Conservation (phyloP, 768 basidiomycete species). For the Melanogaster broomeanus region DNA sequence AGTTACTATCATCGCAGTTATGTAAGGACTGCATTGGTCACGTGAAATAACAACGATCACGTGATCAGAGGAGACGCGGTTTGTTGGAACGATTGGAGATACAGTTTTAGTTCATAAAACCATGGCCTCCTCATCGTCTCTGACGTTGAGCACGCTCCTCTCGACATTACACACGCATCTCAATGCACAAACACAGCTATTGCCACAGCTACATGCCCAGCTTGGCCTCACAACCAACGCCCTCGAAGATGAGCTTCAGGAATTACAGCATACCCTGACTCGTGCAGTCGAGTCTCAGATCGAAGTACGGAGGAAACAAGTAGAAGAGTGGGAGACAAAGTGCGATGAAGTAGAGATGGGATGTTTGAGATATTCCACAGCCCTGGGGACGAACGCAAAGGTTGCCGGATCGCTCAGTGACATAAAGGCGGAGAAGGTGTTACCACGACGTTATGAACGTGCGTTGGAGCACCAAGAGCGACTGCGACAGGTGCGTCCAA, state of each 20-base stretch:
- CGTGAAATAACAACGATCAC: conserved; percentile 29
- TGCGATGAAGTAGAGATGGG: conserved; percentile 63
- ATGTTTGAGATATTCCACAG: conserved; percentile 65
- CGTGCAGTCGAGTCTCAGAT: conserved; percentile 77
- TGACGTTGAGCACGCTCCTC: conserved; percentile 62
- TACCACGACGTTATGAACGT: conserved; percentile 72
- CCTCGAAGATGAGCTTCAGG: conserved; percentile 76
- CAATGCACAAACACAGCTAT: conserved; percentile 76
- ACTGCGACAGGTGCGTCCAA: conserved; percentile 65
- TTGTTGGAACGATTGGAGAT: conserved; percentile 15
- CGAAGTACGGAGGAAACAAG: conserved; percentile 67
- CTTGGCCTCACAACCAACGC: conserved; percentile 81
- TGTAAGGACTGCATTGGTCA: conserved; percentile 5
- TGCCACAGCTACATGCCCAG: conserved; percentile 81
- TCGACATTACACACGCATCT: conserved; percentile 78
- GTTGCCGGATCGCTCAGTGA: conserved; percentile 65
- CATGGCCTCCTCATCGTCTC: conserved; percentile 35
- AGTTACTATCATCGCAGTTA: no score
- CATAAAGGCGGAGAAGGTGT: conserved; percentile 65
- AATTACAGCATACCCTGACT: conserved; percentile 73
- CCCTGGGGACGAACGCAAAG: conserved; percentile 73
- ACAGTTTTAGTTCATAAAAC: conserved; percentile 9
- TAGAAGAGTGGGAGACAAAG: conserved; percentile 69
- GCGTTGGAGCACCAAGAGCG: conserved; percentile 76
- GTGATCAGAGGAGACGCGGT: conserved; percentile 23